Percentiles rank a stretch among this genome's conserved stretches.
phyloP scores from a whole-genome alignment of 2,329 filamentous ascomycete genomes.

The Periconia digitata region DNA sequence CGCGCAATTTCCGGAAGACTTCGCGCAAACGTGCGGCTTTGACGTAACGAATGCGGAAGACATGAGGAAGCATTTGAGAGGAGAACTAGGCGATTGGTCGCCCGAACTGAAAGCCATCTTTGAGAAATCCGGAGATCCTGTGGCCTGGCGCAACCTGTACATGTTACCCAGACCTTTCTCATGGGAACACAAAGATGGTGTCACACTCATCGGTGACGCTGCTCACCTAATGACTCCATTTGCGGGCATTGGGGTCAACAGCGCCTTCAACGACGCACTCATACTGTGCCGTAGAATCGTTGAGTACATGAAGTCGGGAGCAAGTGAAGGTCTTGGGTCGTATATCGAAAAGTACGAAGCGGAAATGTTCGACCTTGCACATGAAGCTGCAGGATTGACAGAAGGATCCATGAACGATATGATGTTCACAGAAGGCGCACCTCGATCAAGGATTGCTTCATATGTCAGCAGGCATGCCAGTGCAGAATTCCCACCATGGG shows the following conservation, averaged over 20 bases:
- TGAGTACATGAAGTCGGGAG: conserved; percentile 14
- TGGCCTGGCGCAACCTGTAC: conserved; percentile 34
- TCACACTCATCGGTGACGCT: conserved; percentile 47
- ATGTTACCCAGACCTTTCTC: conserved; percentile 44
- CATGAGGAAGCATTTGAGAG: conserved; percentile 18
- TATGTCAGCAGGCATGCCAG: conserved; percentile 24
- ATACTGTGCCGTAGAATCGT: conserved; percentile 38
- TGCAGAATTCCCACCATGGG: conserved; percentile 15
- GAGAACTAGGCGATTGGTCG: conserved; percentile 35
- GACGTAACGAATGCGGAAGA: conserved; percentile 20
- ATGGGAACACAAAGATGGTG: conserved; percentile 40
- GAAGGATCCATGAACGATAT: conserved; percentile 51
- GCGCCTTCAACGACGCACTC: conserved; percentile 40
- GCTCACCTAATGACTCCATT: conserved; percentile 45
- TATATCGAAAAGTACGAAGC: conserved; percentile 37
- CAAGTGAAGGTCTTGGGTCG: conserved; percentile 21
- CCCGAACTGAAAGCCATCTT: conserved; percentile 28
- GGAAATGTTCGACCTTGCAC: conserved; percentile 43
- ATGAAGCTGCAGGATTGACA: conserved; percentile 36
- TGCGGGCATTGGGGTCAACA: conserved; percentile 43
- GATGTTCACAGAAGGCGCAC: conserved; percentile 53
- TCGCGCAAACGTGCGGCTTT: conserved; percentile 19
- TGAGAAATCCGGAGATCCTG: conserved; percentile 20
- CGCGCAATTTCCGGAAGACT: conserved; percentile 24
- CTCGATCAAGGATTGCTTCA: conserved; percentile 47